Conservation (phyloP, 1,284 basidiomycete species). For the Hortiboletus rubellus region DNA sequence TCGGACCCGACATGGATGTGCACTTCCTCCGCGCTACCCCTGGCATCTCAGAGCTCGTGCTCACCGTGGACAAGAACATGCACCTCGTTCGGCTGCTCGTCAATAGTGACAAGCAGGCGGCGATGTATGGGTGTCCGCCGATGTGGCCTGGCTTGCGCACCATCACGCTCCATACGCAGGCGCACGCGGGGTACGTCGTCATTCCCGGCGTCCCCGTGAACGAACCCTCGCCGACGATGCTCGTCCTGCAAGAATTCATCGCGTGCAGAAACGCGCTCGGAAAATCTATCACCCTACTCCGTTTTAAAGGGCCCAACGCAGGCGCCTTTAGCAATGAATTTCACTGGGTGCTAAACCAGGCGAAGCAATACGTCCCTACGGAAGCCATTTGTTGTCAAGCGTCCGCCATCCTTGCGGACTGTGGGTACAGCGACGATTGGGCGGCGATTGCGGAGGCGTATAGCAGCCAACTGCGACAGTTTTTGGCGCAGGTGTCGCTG, state of each 20-base stretch:
- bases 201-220: slow-evolving; percentile 30
- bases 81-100: slow-evolving; percentile 34
- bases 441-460: slow-evolving; percentile 33
- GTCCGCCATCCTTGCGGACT: slow-evolving; percentile 22
- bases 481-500: slow-evolving; percentile 33
- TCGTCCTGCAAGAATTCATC: slow-evolving; percentile 31
- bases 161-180: slow-evolving; percentile 35
- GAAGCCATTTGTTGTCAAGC: slow-evolving; percentile 27
- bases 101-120: slow-evolving; percentile 37
- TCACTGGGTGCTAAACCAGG: slow-evolving; percentile 30
- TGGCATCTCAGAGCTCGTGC: slow-evolving; percentile 27
- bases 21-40: slow-evolving; percentile 36
- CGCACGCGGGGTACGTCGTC: slow-evolving; percentile 25
- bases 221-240: slow-evolving; percentile 35
- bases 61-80: slow-evolving; percentile 34
- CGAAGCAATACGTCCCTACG: slow-evolving; percentile 29
- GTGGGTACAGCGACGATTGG: slow-evolving; percentile 33
- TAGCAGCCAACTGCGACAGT: slow-evolving; percentile 32
- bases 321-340: slow-evolving; percentile 30
- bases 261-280: slow-evolving; percentile 22
- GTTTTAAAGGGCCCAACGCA: slow-evolving; percentile 37
- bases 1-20: slow-evolving; percentile 34
- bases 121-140: slow-evolving; percentile 27
- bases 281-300: slow-evolving; percentile 25
- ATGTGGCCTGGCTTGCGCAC: slow-evolving; percentile 31